Evolutionary conservation across 805 yeast species (phyloP), one percentile per base, ranked within the genome.

Genomic region (Zygosaccharomyces bailii): DNA sequence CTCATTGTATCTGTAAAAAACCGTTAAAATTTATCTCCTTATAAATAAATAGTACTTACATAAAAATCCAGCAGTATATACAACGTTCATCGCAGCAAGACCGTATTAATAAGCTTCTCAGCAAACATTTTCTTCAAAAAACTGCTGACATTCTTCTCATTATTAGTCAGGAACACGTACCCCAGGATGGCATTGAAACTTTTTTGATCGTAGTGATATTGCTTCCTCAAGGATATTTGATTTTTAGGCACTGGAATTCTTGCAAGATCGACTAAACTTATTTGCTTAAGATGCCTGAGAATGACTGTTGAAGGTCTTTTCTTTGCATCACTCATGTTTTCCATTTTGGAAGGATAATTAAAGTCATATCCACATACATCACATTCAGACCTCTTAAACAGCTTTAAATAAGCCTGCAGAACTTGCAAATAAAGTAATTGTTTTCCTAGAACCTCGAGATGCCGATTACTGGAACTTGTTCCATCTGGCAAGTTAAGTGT

Each of bases 1-100:
- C 3, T 86, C 96, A 45, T 75, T 93, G 48, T 93, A 93, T 61
- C 70, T 91, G 53, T 49, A 29, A 30, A 14, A n/a, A 11, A 14
- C 7, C 16, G 10, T 27, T 11, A 19, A 11, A 23, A 37, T 39
- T 13, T 39, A 39, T 9, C 21, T 27, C 16, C 9, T 25, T 7
- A 27, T 39, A 9, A 30, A 18, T 19, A 42, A 25, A 25, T 34
- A 34, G n/a, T n/a, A n/a, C 35, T 10, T 24, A 33, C 16, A 24
- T 10, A n/a, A 14, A 44, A 33, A 18, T 16, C 9, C 27, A 17
- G 34, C 18, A 21, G 11, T 36, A 43, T 36, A 19, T 36, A 36
- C 41, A 19, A 13, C 19, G 24, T 34, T 36, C 43, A 34, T 21
- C 44, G 34, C 14, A 42, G 42, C 16, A 58, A 32, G 7, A 51